These are phyloP conservation scores for Trichomonas vaginalis DNA, from an alignment of 208 protist genomes.

Conservation along the genomic window DNA sequence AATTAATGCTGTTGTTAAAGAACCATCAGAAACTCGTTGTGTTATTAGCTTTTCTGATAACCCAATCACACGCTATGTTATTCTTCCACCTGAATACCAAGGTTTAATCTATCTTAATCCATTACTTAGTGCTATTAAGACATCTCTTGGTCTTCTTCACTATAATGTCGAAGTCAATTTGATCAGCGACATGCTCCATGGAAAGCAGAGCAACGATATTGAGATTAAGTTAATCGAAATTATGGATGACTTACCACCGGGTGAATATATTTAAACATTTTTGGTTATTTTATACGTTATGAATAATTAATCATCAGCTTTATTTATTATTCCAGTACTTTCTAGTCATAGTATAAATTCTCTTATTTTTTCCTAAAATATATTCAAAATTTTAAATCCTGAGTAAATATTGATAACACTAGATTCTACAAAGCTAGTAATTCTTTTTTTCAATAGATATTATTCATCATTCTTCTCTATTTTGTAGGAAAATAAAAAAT, in stretches of 20 bases:
- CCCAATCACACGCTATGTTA: not conserved
- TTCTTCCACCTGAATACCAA: not conserved
- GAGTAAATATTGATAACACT: too few relatives aligned
- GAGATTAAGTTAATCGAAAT: conserved; percentile 14
- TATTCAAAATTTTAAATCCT: too few relatives aligned
- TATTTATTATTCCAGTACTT: too few relatives aligned
- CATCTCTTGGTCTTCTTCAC: not conserved
- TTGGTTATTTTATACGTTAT: too few relatives aligned
- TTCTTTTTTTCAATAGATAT: too few relatives aligned
- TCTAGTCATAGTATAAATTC: too few relatives aligned
- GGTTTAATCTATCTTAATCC: not conserved
- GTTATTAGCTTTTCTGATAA: not conserved
- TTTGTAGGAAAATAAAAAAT: too few relatives aligned
- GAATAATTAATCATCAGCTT: too few relatives aligned
- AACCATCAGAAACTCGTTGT: not conserved
- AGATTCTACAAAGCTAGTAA: too few relatives aligned
- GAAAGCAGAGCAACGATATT: not conserved
- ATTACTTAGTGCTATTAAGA: not conserved
- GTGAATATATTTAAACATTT: not conserved
- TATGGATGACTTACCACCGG: not conserved
- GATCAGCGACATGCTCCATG: not conserved
- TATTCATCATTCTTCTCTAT: too few relatives aligned
- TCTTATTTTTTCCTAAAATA: too few relatives aligned
- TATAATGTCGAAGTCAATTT: not conserved
- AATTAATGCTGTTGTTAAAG: not conserved